Evolutionary conservation across 305 asterid genomes (phyloP), one percentile per base, ranked within the genome.

Genomic region (Fraxinus paxiana): DNA sequence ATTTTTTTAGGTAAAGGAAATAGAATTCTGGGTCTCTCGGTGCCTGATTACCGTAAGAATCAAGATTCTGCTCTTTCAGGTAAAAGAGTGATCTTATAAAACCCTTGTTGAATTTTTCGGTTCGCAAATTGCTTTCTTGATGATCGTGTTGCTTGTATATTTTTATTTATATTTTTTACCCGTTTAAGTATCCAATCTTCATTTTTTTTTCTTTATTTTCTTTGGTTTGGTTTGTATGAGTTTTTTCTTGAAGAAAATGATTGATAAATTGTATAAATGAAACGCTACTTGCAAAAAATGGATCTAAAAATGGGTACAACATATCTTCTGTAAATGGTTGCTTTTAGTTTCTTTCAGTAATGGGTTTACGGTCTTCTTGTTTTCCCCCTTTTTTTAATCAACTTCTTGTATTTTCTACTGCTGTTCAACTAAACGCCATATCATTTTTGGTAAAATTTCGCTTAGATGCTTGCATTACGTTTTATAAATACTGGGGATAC

Each of bases 21-120:
- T 26, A 70, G 46, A 81, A 81, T 73, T 79, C 37, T 67, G 67
- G 87, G 82, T 6, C 77, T 79, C 46, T 61, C 71, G 6, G 63
- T 51, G 71, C 13, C n/a, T 61, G 71, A 24, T 61, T 61, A 20
- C 30, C 34, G 31, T 22, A 61, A 61, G 71, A 22, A 61, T 54
- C 3, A 15, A 22, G 12, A 18, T 56, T 56, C 76, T 56, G 70
- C 37, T 63, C 38, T 79, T 86, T 84, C 75, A 86, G 91, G 91
- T 88, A 86, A 81, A 79, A 72, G 33, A 43, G 61, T 20, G 9
- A 61, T 80, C 80, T 73, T 51, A 73, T 75, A 61, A 10, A 61
- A 61, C 33, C 8, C 13, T 61, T 61, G 6, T 61, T 61, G 71
- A 61, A 61, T 61, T 61, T 61, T 6, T 24, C 33, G 71, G 33